Evolutionary conservation across 2,329 filamentous ascomycete genomes (phyloP), one percentile per base, ranked within the genome.

Genomic region (Diplodia sapinea): DNA sequence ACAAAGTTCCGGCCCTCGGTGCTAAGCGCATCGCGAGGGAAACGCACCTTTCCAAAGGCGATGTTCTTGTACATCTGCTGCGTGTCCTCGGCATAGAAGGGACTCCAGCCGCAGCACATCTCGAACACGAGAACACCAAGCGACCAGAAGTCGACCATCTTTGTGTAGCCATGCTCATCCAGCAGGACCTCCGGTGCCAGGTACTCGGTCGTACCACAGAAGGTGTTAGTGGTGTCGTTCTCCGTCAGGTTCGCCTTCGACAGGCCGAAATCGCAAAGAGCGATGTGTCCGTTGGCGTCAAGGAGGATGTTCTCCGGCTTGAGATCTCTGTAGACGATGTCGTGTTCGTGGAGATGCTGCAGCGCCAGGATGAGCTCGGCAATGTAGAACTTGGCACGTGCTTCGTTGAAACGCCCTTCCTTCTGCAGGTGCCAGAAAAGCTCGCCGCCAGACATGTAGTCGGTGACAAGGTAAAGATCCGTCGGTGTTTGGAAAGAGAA

Each of bases 61-160:
- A 99, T 99, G 82, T 99, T 99, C 85, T 99, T 99, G 84, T 99
- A 99, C 95, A 99, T 99, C 79, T 99, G 95, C 80, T 99, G 95
- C 0, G 95, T 99, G 76, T 99, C 95, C 76, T 99, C 95, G 67
- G 95, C 95, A 74, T 98, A 99, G 81, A 99, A 99, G 0, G 95
- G 95, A 74, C 93, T 97, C 95, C 95, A 99, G 40, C 95, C 95
- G 74, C 95, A 99, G 83, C 95, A 99, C 95, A 99, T 99, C 80
- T 99, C 95, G 74, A 99, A 99, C 1, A 99, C 95, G 66, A 99
- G 85, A 57, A 99, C 95, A 68, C 95, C 95, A 13, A 99, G 85
- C 1, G 95, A 99, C 95, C 95, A 99, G 79, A 98, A 99, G 79
- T 99, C 95, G 7, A 99, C 95, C 95, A 99, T 98, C 82, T 98